These are phyloP conservation scores for Yamadazyma pseudoaaseri DNA, from an alignment of 1,139 yeast species.

Conservation along the genomic window DNA sequence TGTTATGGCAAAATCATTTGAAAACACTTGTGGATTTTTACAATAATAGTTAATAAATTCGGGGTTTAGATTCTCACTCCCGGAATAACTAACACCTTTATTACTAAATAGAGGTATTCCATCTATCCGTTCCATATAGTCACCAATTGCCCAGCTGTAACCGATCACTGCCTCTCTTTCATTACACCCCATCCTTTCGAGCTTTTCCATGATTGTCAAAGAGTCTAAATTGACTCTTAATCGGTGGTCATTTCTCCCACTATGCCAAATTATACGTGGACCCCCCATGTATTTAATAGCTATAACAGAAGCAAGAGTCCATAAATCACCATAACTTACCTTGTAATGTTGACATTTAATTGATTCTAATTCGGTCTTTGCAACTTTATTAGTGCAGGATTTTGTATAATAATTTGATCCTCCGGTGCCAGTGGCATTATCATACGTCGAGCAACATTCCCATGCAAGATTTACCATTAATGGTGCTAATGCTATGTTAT, in stretches of 20 bases:
- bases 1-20: slow-evolving; percentile 50
- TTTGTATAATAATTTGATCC: neutral
- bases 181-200: slow-evolving; percentile 58
- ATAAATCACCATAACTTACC: slow-evolving; percentile 63
- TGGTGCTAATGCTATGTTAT: slow-evolving; percentile 70
- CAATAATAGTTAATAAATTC: neutral
- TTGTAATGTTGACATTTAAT: slow-evolving; percentile 55
- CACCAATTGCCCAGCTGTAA: no score
- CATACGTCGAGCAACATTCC: slow-evolving; percentile 72
- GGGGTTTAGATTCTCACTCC: no score
- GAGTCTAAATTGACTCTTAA: slow-evolving; percentile 50
- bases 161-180: neutral
- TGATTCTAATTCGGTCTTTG: slow-evolving; percentile 56
- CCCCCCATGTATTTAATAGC: slow-evolving; percentile 65
- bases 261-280: slow-evolving; percentile 54
- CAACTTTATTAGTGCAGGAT: slow-evolving; percentile 20
- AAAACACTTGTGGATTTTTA: slow-evolving; percentile 32
- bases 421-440: slow-evolving; percentile 52
- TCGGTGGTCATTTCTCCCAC: slow-evolving; percentile 61
- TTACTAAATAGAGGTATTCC: no score
- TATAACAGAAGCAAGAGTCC: slow-evolving; percentile 64
- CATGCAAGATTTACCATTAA: slow-evolving; percentile 63
- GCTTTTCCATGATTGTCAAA: slow-evolving; percentile 59
- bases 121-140: no score
- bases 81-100: no score